These are phyloP conservation scores for Debaryomyces tyrocola DNA, from an alignment of 805 yeast species.

Conservation along the genomic window DNA sequence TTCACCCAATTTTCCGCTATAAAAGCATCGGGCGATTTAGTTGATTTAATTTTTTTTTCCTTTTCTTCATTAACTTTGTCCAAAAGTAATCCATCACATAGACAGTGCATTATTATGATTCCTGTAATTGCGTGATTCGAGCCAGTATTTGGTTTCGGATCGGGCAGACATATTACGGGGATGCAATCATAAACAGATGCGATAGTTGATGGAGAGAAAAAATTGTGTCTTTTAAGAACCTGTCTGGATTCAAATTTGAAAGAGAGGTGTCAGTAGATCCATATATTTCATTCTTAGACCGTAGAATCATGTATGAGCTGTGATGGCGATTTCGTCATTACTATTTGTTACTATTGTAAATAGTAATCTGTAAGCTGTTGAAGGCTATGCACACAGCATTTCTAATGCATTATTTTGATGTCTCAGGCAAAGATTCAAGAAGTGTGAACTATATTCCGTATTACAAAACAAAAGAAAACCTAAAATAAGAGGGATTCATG, in stretches of 20 bases:
- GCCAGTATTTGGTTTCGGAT: conserved; percentile 32
- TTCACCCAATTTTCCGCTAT: neutral
- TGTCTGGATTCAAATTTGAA: conserved; percentile 48
- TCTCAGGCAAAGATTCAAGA: no score
- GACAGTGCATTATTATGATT: conserved; percentile 59
- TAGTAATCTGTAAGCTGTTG: no score
- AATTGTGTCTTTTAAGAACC: conserved; percentile 46
- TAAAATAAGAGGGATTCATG: no score
- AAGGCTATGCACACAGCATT: no score
- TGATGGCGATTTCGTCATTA: no score
- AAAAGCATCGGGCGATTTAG: neutral
- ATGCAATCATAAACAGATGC: conserved; percentile 33
- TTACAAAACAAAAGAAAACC: no score
- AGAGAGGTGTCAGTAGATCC: conserved; percentile 55
- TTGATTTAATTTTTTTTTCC: conserved; percentile 1
- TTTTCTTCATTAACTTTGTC: conserved; percentile 54
- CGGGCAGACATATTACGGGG: conserved; percentile 6
- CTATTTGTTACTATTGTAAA: no score
- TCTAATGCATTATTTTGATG: no score
- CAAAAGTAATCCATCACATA: conserved; percentile 66
- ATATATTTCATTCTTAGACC: conserved; percentile 21
- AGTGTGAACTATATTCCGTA: no score
- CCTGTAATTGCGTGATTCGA: conserved; percentile 11
- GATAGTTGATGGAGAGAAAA: conserved; percentile 50
- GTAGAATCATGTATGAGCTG: no score